phyloP scores from a whole-genome alignment of 495 filamentous ascomycete genomes.

The Xylaria sp. region DNA sequence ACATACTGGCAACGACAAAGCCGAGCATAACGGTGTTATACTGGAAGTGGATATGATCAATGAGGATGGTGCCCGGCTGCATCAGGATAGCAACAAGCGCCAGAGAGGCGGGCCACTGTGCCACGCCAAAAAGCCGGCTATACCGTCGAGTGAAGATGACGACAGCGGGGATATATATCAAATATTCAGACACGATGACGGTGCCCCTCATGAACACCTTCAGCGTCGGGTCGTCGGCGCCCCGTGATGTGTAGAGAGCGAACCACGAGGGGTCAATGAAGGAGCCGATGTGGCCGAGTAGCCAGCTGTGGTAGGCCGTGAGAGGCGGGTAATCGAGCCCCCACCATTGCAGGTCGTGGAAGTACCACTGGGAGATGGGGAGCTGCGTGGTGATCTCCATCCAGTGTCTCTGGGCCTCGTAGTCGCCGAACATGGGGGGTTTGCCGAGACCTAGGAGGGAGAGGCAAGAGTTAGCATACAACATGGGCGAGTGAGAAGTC shows the following conservation, averaged over 20 bases:
- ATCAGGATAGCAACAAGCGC: constrained; percentile 89
- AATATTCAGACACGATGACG: constrained; percentile 86
- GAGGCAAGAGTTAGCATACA: background rate
- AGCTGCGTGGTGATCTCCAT: constrained; percentile 94
- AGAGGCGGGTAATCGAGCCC: constrained; percentile 96
- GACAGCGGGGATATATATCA: constrained; percentile 84
- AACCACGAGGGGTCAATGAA: constrained; percentile 86
- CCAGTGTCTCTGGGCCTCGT: constrained; percentile 97
- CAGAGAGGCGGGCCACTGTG: constrained; percentile 78
- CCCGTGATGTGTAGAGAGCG: constrained; percentile 82
- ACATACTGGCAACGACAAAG: constrained; percentile 81
- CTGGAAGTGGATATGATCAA: constrained; percentile 99
- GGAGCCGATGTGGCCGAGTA: constrained; percentile 83
- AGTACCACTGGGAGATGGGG: constrained; percentile 94
- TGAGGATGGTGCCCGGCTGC: constrained; percentile 89
- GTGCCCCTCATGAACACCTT: constrained; percentile 97
- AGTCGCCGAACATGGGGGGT: constrained; percentile 94
- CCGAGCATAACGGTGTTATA: constrained; percentile 99
- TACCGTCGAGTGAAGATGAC: constrained; percentile 83
- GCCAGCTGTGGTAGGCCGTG: constrained; percentile 97
- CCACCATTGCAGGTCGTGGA: constrained; percentile 96
- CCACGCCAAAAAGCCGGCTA: constrained; percentile 71
- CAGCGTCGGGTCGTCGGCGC: constrained; percentile 74
- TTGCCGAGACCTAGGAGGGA: constrained; percentile 67
- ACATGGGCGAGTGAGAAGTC: too few relatives aligned